Conservation (phyloP, 2,329 filamentous ascomycete genomes). For the Pyrenochaeta sp. region DNA sequence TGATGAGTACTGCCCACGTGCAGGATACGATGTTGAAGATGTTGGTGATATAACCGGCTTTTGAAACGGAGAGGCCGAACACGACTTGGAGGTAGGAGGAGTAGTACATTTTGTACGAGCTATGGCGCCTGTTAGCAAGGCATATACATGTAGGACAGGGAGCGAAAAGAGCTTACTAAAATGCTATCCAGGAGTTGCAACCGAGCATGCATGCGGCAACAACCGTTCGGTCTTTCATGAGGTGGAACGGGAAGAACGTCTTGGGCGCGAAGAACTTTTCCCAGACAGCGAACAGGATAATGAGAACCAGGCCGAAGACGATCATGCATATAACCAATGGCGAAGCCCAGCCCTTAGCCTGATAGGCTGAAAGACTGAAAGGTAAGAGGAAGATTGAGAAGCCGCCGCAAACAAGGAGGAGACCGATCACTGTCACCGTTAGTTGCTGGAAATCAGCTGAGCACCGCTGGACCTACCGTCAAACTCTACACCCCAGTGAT, state of each 20-base stretch:
- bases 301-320: constrained; percentile 41
- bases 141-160: background rate
- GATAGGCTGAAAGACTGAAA: constrained; percentile 61
- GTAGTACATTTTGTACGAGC: constrained; percentile 44
- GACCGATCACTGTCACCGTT: constrained; percentile 53
- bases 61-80: constrained; percentile 23
- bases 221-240: constrained; percentile 59
- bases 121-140: constrained; percentile 3
- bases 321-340: constrained; percentile 50
- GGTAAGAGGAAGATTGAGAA: constrained; percentile 72
- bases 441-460: background rate
- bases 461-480: constrained; percentile 52
- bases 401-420: constrained; percentile 67
- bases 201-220: constrained; percentile 58
- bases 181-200: constrained; percentile 28
- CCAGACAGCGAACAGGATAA: constrained; percentile 47
- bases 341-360: constrained; percentile 39
- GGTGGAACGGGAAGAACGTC: constrained; percentile 54
- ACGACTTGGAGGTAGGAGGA: constrained; percentile 52
- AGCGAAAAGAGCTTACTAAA: constrained; percentile 24
- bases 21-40: constrained; percentile 33
- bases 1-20: constrained; percentile 9
- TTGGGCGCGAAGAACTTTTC: constrained; percentile 50
- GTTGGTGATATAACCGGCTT: constrained; percentile 30
- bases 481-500: constrained; percentile 67